Conservation (phyloP, 441 rosid genomes). For the Eutrema salsugineum region DNA sequence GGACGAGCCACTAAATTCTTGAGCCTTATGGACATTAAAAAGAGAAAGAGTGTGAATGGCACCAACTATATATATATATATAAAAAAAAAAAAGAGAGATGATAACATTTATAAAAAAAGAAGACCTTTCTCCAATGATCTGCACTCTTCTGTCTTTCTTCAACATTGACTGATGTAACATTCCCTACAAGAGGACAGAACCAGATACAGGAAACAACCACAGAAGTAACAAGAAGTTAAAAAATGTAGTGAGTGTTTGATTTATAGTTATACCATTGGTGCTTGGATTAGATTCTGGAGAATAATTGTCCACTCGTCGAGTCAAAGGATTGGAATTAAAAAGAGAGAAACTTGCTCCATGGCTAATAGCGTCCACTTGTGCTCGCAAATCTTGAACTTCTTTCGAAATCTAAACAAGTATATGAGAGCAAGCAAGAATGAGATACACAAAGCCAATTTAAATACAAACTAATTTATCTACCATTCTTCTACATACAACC, state of each 20-base stretch:
- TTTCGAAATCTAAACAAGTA: conserved; percentile 59
- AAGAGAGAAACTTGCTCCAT: conserved; percentile 64
- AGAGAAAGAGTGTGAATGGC: not conserved
- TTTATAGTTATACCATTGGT: conserved; percentile 23
- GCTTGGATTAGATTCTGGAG: conserved; percentile 32
- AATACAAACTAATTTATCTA: not conserved
- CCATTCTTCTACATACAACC: no score
- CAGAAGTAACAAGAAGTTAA: not conserved
- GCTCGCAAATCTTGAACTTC: conserved; percentile 81
- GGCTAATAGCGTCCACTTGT: conserved; percentile 79
- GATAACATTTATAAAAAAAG: not conserved
- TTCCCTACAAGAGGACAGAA: conserved; percentile 24
- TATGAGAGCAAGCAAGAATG: not conserved
- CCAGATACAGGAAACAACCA: not conserved
- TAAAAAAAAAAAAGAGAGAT: not conserved
- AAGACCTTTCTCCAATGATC: conserved; percentile 36
- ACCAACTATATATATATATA: not conserved
- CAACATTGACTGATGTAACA: conserved; percentile 12
- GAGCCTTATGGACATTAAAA: conserved; percentile 2
- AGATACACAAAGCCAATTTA: not conserved
- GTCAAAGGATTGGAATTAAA: conserved; percentile 72
- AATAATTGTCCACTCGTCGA: conserved; percentile 48
- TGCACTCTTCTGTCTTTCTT: conserved; percentile 28
- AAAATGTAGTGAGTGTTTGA: not conserved
- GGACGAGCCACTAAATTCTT: conserved; percentile 34